Evolutionary conservation across 768 basidiomycete genomes (phyloP), one percentile per base, ranked within the genome.

Genomic region (Rhizopogon vinicolor): DNA sequence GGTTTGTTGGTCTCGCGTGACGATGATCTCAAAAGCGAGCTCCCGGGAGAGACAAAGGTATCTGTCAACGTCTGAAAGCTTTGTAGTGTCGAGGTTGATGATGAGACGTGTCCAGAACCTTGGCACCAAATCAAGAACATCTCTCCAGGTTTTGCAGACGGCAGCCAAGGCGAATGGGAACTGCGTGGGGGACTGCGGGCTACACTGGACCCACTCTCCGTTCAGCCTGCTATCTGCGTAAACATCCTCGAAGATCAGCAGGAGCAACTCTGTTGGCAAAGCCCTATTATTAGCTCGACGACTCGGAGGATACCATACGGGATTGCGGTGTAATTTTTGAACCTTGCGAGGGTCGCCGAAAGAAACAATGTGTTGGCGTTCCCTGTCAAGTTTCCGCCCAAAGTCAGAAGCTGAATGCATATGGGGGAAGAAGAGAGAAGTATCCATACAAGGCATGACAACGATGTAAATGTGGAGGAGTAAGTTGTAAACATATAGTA

Each of bases 31-130:
- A 29, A 56, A 41, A 25, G 53, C 6, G 37, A 58, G 55, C 5
- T 37, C 35, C 12, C n/a, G 39, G 14, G 56, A 58, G 22, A 56
- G 46, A 41, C 55, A 29, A 18, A 56, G 53, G 35, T 53, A 54
- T 41, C 10, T 22, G n/a, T 55, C 19, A 3, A 55, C 18, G 25
- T 41, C 33, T 39, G 37, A 19, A 53, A 39, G 51, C 39, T 41
- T 52, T 35, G 54, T 41, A 7, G 39, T 55, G 41, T 56, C 55
- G 10, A 57, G 31, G 44, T 45, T 48, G 46, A 58, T 48, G 16
- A 58, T 44, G 13, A 58, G 6, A 22, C 44, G 56, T 18, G 56
- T 58, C 56, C 56, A 58, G 18, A 58, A 56, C 37, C 28, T 45
- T 37, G 56, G 56, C 3, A 58, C 44, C 25, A 37, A 31, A 16